A percentile compares a stretch with the other conserved stretches of the same genome.
Conservation (phyloP, 192 early-diverging fungal species). For the Ramicandelaber brevisporus region DNA sequence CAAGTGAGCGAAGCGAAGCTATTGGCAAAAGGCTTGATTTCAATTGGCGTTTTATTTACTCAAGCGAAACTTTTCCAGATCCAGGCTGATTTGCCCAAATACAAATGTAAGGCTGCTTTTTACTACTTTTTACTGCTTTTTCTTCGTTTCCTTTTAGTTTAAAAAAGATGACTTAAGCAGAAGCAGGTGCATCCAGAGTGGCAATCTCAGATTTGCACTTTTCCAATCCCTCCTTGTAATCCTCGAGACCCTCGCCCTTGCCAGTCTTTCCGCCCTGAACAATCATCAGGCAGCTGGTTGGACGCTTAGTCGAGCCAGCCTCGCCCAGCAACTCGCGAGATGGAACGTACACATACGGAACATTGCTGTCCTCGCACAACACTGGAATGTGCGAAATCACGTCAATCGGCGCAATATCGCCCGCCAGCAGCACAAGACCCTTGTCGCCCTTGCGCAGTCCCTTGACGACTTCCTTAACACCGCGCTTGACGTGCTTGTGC, state of each 20-base stretch:
- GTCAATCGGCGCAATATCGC: conserved; percentile 90
- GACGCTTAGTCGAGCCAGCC: conserved; percentile 81
- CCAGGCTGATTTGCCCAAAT: too few species aligned
- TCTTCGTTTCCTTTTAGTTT: too few species aligned
- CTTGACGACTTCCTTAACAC: conserved; percentile 96
- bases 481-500: conserved; percentile 70
- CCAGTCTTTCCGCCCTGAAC: conserved; percentile 51
- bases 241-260: conserved; percentile 35
- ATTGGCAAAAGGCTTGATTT: too few species aligned
- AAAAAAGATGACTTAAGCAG: too few species aligned
- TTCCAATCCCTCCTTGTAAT: conserved; percentile 71
- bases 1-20: too few species aligned
- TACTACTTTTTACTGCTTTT: too few species aligned
- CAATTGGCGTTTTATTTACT: too few species aligned
- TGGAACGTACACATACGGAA: conserved; percentile 89
- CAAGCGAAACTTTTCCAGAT: too few species aligned
- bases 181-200: too few species aligned
- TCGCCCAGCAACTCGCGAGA: conserved; percentile 88
- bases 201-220: conserved; percentile 55
- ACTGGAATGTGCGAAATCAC: conserved; percentile 94
- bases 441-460: conserved; percentile 84
- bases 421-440: conserved; percentile 84
- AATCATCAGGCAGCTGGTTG: conserved; percentile 77
- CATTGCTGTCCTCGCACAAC: conserved; percentile 83
- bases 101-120: too few species aligned